A percentile compares a stretch with the other conserved stretches of the same genome.
Conservation (phyloP, 2,329 filamentous ascomycete species). For the Claviceps pusilla region DNA sequence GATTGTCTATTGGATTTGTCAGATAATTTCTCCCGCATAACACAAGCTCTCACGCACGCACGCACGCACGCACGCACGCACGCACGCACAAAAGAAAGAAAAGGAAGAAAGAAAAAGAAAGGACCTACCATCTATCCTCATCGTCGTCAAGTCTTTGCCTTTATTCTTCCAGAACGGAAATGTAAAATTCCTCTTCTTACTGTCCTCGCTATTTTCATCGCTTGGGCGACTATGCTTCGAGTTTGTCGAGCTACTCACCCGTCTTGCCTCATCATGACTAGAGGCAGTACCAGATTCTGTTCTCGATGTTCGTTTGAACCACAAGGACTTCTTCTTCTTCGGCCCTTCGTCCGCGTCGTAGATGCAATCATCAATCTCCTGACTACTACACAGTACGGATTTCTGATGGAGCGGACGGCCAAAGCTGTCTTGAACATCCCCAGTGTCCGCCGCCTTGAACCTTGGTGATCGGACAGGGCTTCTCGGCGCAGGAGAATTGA, state of each 20-base stretch:
- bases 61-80: too few relatives aligned
- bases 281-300: constrained; percentile 11
- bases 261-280: not conserved
- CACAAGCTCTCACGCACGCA: not conserved
- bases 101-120: not conserved
- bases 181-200: constrained; percentile 38
- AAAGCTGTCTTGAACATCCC: constrained; percentile 13
- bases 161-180: constrained; percentile 43
- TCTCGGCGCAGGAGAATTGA: constrained; percentile 31
- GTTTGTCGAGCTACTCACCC: constrained; percentile 1
- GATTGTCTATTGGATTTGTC: not conserved
- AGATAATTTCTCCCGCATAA: not conserved
- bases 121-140: constrained; percentile 28
- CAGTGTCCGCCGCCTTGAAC: constrained; percentile 29
- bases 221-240: constrained; percentile 7
- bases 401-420: constrained; percentile 10
- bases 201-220: constrained; percentile 12
- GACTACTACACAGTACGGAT: constrained; percentile 7
- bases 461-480: constrained; percentile 21
- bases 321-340: constrained; percentile 33
- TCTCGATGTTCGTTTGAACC: constrained; percentile 37
- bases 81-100: not conserved
- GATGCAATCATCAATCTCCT: constrained; percentile 8
- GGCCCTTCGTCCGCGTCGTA: constrained; percentile 8
- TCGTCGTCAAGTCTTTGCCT: constrained; percentile 25